Evolutionary conservation across 495 filamentous ascomycete species (phyloP).

Genomic region (Neurospora sp.): DNA sequence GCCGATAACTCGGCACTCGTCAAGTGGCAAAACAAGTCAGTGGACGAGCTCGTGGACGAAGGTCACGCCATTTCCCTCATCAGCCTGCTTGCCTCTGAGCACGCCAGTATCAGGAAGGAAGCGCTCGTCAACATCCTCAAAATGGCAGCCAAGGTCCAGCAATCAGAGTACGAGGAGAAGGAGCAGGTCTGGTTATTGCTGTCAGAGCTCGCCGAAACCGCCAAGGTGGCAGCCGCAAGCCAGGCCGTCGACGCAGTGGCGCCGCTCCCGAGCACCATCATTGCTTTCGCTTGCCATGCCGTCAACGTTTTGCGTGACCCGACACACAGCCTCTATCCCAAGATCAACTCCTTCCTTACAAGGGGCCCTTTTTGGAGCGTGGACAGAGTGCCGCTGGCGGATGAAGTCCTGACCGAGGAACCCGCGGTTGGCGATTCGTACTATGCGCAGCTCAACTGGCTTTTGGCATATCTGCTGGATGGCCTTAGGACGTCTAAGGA

Average conservation of each 20-base stretch:
- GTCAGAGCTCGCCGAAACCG: slow-evolving; percentile 69
- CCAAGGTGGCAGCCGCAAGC: slow-evolving; percentile 10
- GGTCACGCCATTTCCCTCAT: slow-evolving; percentile 57
- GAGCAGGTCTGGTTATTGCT: slow-evolving; percentile 65
- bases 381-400: slow-evolving; percentile 65
- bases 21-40: slow-evolving; percentile 63
- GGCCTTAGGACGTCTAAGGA: slow-evolving; percentile 48
- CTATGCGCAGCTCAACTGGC: slow-evolving; percentile 69
- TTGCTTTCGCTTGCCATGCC: slow-evolving; percentile 62
- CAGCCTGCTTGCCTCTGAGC: slow-evolving; percentile 62
- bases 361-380: slow-evolving; percentile 63
- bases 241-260: slow-evolving; percentile 38
- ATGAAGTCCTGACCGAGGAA: slow-evolving; percentile 57
- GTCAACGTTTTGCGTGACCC: slow-evolving; percentile 63
- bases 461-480: slow-evolving; percentile 63
- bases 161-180: slow-evolving; percentile 64
- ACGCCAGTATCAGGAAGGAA: slow-evolving; percentile 64
- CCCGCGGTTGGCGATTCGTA: slow-evolving; percentile 65
- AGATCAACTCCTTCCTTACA: slow-evolving; percentile 76
- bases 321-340: slow-evolving; percentile 72
- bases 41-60: slow-evolving; percentile 64
- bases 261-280: slow-evolving; percentile 61
- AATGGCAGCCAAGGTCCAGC: slow-evolving; percentile 54
- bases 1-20: slow-evolving; percentile 49
- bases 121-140: slow-evolving; percentile 58